Evolutionary conservation across 1,139 yeast species (phyloP), one percentile per base, ranked within the genome.

Genomic region (Candida anutae): DNA sequence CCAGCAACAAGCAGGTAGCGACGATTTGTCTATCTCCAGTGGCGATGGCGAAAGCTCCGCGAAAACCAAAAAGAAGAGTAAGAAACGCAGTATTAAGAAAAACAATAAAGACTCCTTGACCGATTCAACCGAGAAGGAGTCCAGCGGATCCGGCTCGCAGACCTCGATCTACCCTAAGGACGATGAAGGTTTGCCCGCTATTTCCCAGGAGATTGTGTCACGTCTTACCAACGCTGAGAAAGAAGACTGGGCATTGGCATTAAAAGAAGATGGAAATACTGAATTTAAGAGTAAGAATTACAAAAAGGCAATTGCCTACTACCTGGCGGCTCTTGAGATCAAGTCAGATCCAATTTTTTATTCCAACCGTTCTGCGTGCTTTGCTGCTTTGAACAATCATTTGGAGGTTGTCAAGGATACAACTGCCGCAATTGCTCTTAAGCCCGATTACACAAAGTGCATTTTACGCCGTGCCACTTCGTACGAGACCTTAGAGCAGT

Each of bases 311-410:
- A 74, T 87, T 45, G 74, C 71, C 27, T 78, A 68, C 54, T 90
- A 90, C 61, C 55, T 83, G 25, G 74, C 73, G 35, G 97, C 98
- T 10, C 66, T 93, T 44, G 55, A 67, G 36, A 68, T 85, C 48
- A 77, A 77, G 49, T 58, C 67, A 39, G 96, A 90, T 54, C 88
- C 96, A 11, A 82, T 88, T 24, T 90, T 74, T 59, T 88, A 80
- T 61, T 85, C 96, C 36, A 88, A 88, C 64, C 74, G 95, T 58
- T 87, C 96, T 15, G 98, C 98, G 13, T 90, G 96, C 60, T 84
- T 83, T 58, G 82, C 87, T 31, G 84, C 94, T 13, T 65, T 83
- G 42, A 74, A 77, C 35, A 74, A 87, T 39, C 77, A 74, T 49
- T 84, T 82, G 43, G 78, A 84, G 48, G 95, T 87, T 25, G 71